phyloP scores from a whole-genome alignment of 2,329 filamentous ascomycete species.

The Dactylonectria estremocensis region DNA sequence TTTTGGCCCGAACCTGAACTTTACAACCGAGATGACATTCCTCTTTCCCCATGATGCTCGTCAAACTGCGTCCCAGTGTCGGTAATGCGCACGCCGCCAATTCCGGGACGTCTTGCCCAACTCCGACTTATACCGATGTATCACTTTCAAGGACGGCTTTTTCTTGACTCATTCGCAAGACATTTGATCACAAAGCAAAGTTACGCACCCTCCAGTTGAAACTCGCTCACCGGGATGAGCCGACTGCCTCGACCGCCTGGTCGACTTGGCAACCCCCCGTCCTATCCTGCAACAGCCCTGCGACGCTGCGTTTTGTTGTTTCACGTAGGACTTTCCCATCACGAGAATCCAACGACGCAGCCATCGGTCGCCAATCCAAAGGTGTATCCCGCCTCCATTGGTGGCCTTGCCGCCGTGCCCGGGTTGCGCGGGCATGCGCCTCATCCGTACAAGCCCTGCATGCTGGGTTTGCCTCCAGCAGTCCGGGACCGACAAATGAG shows the following conservation, averaged over 20 bases:
- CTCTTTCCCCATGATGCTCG: not conserved
- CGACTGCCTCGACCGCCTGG: not conserved
- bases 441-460: conserved; percentile 27
- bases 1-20: too few species aligned
- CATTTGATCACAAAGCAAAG: not conserved
- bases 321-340: conserved; percentile 1
- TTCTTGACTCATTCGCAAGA: not conserved
- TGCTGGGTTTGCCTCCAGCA: conserved; percentile 24
- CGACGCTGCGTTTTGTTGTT: not conserved
- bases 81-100: not conserved
- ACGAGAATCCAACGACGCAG: conserved; percentile 1
- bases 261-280: too few species aligned
- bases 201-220: not conserved
- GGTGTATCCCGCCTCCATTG: conserved; percentile 1
- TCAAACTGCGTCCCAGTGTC: not conserved
- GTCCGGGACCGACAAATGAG: conserved; percentile 5
- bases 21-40: not conserved
- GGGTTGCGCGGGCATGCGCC: conserved; percentile 1
- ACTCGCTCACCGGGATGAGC: not conserved
- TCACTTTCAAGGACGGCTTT: not conserved
- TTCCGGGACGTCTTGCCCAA: not conserved
- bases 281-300: not conserved
- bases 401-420: conserved; percentile 1
- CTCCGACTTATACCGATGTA: not conserved
- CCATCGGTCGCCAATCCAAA: not conserved